Conservation (phyloP, 208 protist species). For the Trypanosoma caninum region DNA sequence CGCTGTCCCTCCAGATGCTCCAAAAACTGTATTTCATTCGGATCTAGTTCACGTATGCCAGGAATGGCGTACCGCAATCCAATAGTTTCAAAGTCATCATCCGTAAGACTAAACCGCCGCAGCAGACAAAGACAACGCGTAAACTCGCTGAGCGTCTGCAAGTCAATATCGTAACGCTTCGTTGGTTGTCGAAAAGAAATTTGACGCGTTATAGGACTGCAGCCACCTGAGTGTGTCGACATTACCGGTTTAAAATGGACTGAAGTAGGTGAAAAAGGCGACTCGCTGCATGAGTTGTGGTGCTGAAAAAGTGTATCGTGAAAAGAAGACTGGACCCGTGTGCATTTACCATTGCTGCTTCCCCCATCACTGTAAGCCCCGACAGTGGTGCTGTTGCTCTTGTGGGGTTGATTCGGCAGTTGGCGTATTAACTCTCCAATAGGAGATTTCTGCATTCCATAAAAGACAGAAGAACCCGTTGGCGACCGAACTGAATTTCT, state of each 20-base stretch:
- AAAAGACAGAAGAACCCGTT: not conserved
- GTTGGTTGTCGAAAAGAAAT: not conserved
- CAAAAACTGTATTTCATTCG: constrained; percentile 11
- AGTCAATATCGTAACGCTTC: constrained; percentile 31
- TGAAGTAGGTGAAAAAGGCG: constrained; percentile 15
- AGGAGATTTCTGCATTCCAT: not conserved
- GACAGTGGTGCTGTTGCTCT: constrained; percentile 1
- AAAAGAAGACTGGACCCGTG: not conserved
- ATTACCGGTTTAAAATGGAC: constrained; percentile 28
- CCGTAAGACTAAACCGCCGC: constrained; percentile 27
- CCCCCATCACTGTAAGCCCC: constrained; percentile 14
- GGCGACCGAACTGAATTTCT: too few species aligned
- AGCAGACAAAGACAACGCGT: constrained; percentile 33
- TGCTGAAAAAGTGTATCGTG: constrained; percentile 1
- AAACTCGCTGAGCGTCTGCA: constrained; percentile 30
- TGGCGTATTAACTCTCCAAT: not conserved
- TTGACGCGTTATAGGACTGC: constrained; percentile 13
- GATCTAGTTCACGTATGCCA: constrained; percentile 34
- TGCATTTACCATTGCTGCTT: constrained; percentile 4
- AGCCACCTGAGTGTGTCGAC: constrained; percentile 18
- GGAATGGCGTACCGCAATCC: constrained; percentile 50
- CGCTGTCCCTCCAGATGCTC: constrained; percentile 2
- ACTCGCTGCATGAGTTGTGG: constrained; percentile 12
- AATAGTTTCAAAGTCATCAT: constrained; percentile 45
- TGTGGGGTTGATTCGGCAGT: not conserved